Base-by-base conservation (phyloP, 805 yeast genomes). In the Ogataea kodamae region DNA sequence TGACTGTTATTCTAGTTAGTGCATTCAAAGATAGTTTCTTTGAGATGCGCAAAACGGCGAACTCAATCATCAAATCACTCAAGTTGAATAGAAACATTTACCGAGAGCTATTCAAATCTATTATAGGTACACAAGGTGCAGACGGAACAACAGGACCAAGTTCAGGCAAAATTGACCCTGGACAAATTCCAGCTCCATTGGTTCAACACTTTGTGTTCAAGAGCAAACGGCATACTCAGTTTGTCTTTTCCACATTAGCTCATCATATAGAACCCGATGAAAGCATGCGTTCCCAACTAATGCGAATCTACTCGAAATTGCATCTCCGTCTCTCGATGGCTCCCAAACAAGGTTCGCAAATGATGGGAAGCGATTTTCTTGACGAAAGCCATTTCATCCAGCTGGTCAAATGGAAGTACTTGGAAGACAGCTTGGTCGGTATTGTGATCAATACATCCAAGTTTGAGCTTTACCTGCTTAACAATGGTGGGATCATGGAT, bases 151-250 rank as follows among this genome's bases (percentile, higher is more conserved):
- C 55, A 11, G 53, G 55, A 6, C 49, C 54, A 11, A 43, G 57
- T 14, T 46, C 49, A 12, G 67, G 65, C 11, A 62, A 74, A 2
- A 58, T 71, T 18, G 62, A 66, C 33, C 66, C 76, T 5, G 62
- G 68, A 12, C 78, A 70, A 30, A 64, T 77, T 14, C 76, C 75
- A 1, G 81, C 78, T 0, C 75, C 75, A 4, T 44, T 69, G 18
- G 70, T 90, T 8, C 72, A 76, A 40, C 96, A 88, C 61, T 92
- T 89, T 52, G 70, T 88, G 15, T 89, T 76, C 65, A 88, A 85
- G 57, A 74, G 85, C 20, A 79, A 74, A 39, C 62, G 62, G 14
- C 72, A 74, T 37, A 77, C 86, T 11, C 97, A 86, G 48, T 79
- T 70, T 48, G 70, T 62, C 1, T 57, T 47, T 30, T 52, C 64